Conservation (phyloP, 768 basidiomycete species). For the Clitopilus hobsonii region DNA sequence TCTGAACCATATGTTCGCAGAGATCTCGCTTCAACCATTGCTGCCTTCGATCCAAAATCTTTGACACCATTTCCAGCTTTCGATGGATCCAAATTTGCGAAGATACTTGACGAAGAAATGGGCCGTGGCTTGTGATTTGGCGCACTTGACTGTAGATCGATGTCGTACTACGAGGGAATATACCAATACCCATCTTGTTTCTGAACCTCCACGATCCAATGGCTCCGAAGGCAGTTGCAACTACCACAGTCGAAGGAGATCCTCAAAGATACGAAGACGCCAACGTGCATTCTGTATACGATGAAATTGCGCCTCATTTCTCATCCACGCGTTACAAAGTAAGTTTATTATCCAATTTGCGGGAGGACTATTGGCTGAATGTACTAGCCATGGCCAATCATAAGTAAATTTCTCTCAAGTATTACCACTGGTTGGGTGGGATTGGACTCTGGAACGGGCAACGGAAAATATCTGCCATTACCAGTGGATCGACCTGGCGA, state of each 20-base stretch:
- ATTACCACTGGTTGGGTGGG: constrained; percentile 79
- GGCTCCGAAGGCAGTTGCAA: constrained; percentile 27
- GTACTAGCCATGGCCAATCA: constrained; percentile 84
- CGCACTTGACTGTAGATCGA: background rate
- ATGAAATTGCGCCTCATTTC: constrained; percentile 83
- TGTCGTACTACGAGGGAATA: constrained; percentile 11
- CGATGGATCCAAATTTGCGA: constrained; percentile 62
- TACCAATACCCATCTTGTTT: constrained; percentile 3
- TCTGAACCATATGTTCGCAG: constrained; percentile 24
- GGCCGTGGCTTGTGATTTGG: constrained; percentile 38
- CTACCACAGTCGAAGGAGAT: constrained; percentile 40
- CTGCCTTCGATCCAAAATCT: constrained; percentile 35
- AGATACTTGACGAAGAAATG: constrained; percentile 74
- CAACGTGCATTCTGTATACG: constrained; percentile 83
- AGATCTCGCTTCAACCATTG: constrained; percentile 51
- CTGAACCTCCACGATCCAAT: constrained; percentile 9
- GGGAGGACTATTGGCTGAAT: background rate
- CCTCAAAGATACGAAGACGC: constrained; percentile 59
- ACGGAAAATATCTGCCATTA: constrained; percentile 92
- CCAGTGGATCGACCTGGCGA: constrained; percentile 56
- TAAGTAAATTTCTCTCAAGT: constrained; percentile 66
- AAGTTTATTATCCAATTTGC: constrained; percentile 10
- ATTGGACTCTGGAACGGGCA: constrained; percentile 93
- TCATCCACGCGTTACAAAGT: constrained; percentile 89
- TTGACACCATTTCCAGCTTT: constrained; percentile 62